Evolutionary conservation across 805 yeast genomes (phyloP).

Genomic region (Saccharomycopsis microspora): DNA sequence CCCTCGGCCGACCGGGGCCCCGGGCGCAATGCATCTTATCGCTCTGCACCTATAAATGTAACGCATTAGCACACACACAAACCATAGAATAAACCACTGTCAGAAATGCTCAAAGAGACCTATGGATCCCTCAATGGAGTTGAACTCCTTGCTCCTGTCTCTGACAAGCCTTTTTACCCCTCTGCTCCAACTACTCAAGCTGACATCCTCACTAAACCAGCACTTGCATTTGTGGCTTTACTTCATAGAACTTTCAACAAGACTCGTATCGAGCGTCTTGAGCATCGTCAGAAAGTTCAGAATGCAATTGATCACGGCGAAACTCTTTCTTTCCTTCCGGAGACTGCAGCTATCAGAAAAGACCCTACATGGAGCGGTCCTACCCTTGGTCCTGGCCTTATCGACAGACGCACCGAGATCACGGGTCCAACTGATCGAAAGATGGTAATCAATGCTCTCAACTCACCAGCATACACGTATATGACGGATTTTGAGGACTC

Average conservation of each 20-base stretch:
- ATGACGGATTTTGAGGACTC: slow-evolving; percentile 86
- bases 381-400: slow-evolving; percentile 58
- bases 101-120: slow-evolving; percentile 1
- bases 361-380: slow-evolving; percentile 72
- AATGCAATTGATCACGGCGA: slow-evolving; percentile 49
- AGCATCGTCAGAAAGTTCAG: slow-evolving; percentile 53
- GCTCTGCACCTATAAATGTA: too few species aligned
- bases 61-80: too few species aligned
- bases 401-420: slow-evolving; percentile 68
- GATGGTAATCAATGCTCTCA: slow-evolving; percentile 74
- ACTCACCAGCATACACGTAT: slow-evolving; percentile 68
- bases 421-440: slow-evolving; percentile 82
- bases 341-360: slow-evolving; percentile 57
- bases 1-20: too few species aligned
- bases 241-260: slow-evolving; percentile 63
- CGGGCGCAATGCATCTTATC: too few species aligned
- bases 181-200: slow-evolving; percentile 32
- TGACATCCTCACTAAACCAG: slow-evolving; percentile 44
- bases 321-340: slow-evolving; percentile 52
- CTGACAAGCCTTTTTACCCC: slow-evolving; percentile 21
- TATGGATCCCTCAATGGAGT: slow-evolving; percentile 39
- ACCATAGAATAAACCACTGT: too few species aligned
- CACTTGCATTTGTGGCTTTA: slow-evolving; percentile 59
- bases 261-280: slow-evolving; percentile 46
- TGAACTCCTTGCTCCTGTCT: slow-evolving; percentile 39